Base-by-base conservation (phyloP, 2,329 filamentous ascomycete species). In the Beauveria pseudobassiana region DNA sequence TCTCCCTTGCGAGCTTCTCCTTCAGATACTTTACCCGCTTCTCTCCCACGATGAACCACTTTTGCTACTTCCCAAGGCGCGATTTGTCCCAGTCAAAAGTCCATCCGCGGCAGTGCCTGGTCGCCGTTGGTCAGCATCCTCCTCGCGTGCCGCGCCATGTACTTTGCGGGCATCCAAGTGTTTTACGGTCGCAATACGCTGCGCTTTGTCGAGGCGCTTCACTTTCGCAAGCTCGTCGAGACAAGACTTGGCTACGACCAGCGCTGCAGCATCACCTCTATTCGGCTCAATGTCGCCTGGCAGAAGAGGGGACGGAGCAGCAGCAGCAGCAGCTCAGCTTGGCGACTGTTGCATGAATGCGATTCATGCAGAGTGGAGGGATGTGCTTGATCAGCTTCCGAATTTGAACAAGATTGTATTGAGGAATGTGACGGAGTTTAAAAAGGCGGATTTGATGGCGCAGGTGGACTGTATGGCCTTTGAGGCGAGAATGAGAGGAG, bases 101-200 rank as follows among this genome's bases (percentile, higher is more conserved):
- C 50, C 10, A 51, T 10, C 6, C 24, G 30, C 28, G n/a, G 38
- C 14, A 60, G 38, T 14, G 22, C 58, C 7, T 38, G 58, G 58
- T 45, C 59, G 45, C 45, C 52, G 7, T 53, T 62, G 52, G 26
- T 57, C 34, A 62, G 60, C 46, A 22, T 62, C 14, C 26, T 62
- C 14, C 60, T 62, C 3, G 43, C 60, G 10, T 62, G 53, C 40
- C 53, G 60, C 34, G 45, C 60, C 46, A 51, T 52, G 60, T 34
- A 57, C 57, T 45, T 62, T 52, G 60, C 60, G 20, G 60, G 60
- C 34, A 3, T 62, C 6, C 46, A 57, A 12, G 53, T 34, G 30
- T 34, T 34, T 34, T 34, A 12, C 3, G 3, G 10, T 34, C 30
- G 30, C 30, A 34, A 12, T 12, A 34, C 30, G 30, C 30, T 34